Conservation (phyloP, 805 yeast species). For the Kodamaea restingae region DNA sequence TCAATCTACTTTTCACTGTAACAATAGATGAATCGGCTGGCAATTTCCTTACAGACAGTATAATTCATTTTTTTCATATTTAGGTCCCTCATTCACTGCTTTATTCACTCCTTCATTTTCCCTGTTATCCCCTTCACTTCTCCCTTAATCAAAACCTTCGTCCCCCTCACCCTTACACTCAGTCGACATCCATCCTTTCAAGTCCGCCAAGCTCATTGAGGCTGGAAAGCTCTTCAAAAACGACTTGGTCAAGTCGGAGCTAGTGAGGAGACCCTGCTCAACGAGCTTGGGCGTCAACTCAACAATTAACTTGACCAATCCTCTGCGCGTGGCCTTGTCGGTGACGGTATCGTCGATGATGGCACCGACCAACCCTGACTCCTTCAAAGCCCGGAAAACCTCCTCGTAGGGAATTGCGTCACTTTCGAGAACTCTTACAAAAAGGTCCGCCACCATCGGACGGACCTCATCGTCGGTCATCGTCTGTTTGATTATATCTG, state of each 20-base stretch:
- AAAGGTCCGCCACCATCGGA: conserved; percentile 19
- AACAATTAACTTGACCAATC: conserved; percentile 20
- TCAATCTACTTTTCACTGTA: no score
- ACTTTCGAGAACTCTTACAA: conserved; percentile 23
- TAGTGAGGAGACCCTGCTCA: conserved; percentile 1
- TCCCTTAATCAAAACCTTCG: no score
- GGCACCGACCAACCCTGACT: conserved; percentile 29
- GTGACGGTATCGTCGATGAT: conserved; percentile 23
- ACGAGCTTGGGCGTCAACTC: conserved; percentile 18
- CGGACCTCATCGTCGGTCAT: conserved; percentile 29
- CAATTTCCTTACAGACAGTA: no score
- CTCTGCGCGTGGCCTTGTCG: conserved; percentile 27
- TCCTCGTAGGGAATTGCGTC: conserved; percentile 32
- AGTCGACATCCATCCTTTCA: conserved; percentile 2
- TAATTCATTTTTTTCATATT: no score
- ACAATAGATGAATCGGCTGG: no score
- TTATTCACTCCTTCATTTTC: no score
- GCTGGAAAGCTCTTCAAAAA: conserved; percentile 6
- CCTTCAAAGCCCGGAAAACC: conserved; percentile 26
- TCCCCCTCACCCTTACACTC: background rate
- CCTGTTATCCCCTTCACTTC: no score
- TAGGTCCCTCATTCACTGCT: no score
- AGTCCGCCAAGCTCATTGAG: conserved; percentile 2
- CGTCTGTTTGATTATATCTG: conserved; percentile 22
- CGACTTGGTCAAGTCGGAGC: background rate